A percentile compares a stretch with the other conserved stretches of the same genome.
phyloP scores from a whole-genome alignment of 306 rosid genomes.

The Cicer judaicum region DNA sequence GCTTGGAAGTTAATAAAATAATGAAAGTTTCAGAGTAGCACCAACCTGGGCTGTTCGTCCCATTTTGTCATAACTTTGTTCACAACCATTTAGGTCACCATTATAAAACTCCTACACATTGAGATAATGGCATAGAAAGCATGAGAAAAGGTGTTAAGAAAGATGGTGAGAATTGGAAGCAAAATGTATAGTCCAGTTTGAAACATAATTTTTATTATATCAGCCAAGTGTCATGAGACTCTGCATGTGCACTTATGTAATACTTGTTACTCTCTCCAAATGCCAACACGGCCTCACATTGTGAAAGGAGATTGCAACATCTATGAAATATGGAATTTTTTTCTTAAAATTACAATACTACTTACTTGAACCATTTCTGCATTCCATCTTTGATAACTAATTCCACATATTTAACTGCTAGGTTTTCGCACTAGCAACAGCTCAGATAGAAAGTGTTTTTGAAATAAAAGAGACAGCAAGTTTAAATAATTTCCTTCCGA shows the following conservation, averaged over 20 bases:
- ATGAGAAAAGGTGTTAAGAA: conserved; percentile 12
- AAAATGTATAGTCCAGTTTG: conserved; percentile 30
- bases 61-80: conserved; percentile 77
- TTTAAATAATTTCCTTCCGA: conserved; percentile 24
- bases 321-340: not conserved
- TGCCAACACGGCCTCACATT: conserved; percentile 21
- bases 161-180: conserved; percentile 13
- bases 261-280: conserved; percentile 6
- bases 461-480: not conserved
- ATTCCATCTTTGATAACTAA: conserved; percentile 26
- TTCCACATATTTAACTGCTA: conserved; percentile 29
- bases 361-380: conserved; percentile 12
- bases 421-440: conserved; percentile 31
- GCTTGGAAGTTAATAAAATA: conserved; percentile 1
- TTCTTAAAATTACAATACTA: conserved; percentile 1
- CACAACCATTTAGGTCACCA: conserved; percentile 84
- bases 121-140: conserved; percentile 41
- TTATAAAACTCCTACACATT: conserved; percentile 69
- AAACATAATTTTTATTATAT: conserved; percentile 1
- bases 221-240: conserved; percentile 18
- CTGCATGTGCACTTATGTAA: conserved; percentile 19
- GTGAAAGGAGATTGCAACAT: conserved; percentile 8
- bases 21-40: conserved; percentile 36
- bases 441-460: conserved; percentile 7
- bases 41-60: conserved; percentile 94